Conservation (phyloP, 2,329 filamentous ascomycete genomes). For the Phyllosticta citribraziliensis region DNA sequence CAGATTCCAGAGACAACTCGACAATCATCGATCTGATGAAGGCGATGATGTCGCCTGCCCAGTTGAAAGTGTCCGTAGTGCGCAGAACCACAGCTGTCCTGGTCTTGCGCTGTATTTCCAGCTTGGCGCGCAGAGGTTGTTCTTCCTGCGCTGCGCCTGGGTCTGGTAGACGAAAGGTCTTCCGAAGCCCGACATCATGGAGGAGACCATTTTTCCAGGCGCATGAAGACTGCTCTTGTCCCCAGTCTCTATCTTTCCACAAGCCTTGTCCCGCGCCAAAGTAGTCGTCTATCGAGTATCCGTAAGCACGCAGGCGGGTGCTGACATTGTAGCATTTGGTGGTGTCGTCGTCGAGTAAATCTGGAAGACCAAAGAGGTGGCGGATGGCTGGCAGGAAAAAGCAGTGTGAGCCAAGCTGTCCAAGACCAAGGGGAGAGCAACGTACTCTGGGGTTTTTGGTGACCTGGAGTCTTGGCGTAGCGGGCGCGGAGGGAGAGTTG, state of each 20-base stretch:
- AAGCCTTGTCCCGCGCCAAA: background rate
- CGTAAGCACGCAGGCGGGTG: constrained; percentile 5
- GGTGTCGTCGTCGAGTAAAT: constrained; percentile 2
- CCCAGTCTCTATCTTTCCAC: constrained; percentile 45
- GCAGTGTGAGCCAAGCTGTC: background rate
- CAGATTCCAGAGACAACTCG: constrained; percentile 36
- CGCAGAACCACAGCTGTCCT: constrained; percentile 36
- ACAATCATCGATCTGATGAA: constrained; percentile 38
- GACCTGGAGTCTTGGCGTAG: constrained; percentile 4
- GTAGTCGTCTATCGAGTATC: background rate
- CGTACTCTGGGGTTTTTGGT: constrained; percentile 3
- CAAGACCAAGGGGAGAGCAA: background rate
- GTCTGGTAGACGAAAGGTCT: constrained; percentile 3
- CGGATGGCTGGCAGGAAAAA: background rate
- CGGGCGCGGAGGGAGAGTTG: constrained; percentile 4
- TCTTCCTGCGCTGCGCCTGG: background rate
- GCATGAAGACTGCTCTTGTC: constrained; percentile 59
- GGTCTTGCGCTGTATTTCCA: background rate
- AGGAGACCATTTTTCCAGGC: constrained; percentile 47
- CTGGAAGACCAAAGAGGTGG: constrained; percentile 6
- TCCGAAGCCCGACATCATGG: background rate
- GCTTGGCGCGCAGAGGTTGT: background rate
- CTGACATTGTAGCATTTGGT: constrained; percentile 6
- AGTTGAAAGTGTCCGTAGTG: constrained; percentile 37
- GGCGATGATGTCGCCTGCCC: constrained; percentile 36